These are phyloP conservation scores for Viola odorata DNA, from an alignment of 345 rosid genomes.

Conservation along the genomic window DNA sequence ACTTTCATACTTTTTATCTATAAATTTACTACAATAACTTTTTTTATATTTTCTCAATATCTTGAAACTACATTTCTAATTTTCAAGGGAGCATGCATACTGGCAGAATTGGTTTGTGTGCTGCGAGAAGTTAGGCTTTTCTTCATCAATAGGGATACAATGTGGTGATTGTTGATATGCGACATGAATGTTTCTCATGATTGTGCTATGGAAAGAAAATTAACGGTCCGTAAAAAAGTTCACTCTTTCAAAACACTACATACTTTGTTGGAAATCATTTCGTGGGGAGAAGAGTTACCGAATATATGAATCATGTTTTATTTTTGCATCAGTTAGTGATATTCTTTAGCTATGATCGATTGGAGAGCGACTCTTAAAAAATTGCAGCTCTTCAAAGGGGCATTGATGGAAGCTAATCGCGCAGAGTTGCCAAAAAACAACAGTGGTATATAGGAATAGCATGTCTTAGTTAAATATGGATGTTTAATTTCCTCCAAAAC, in stretches of 20 bases:
- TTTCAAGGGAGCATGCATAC: slow-evolving; percentile 51
- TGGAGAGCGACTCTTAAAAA: slow-evolving; percentile 54
- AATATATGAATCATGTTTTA: too few relatives aligned
- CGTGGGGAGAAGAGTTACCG: slow-evolving; percentile 58
- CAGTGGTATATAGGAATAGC: too few relatives aligned
- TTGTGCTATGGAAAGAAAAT: slow-evolving; percentile 78
- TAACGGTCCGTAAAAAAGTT: slow-evolving; percentile 52
- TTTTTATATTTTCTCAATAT: too few relatives aligned
- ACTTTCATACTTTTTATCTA: too few relatives aligned
- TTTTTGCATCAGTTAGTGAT: too few relatives aligned
- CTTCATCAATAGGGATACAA: slow-evolving; percentile 87
- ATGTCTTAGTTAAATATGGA: too few relatives aligned
- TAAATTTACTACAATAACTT: too few relatives aligned
- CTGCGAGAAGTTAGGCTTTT: slow-evolving; percentile 79
- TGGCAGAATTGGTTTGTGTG: slow-evolving; percentile 80
- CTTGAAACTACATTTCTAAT: too few relatives aligned
- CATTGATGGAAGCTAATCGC: slow-evolving; percentile 45
- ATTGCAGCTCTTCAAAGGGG: slow-evolving; percentile 64
- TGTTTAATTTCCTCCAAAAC: too few relatives aligned
- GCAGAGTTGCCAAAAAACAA: slow-evolving; percentile 28
- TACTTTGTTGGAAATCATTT: slow-evolving; percentile 63
- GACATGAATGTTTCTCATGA: slow-evolving; percentile 97
- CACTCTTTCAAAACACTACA: slow-evolving; percentile 54
- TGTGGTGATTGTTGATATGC: slow-evolving; percentile 91
- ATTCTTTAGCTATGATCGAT: too few relatives aligned